phyloP scores from a whole-genome alignment of 768 basidiomycete genomes.

The Leccinum truebloodii region DNA sequence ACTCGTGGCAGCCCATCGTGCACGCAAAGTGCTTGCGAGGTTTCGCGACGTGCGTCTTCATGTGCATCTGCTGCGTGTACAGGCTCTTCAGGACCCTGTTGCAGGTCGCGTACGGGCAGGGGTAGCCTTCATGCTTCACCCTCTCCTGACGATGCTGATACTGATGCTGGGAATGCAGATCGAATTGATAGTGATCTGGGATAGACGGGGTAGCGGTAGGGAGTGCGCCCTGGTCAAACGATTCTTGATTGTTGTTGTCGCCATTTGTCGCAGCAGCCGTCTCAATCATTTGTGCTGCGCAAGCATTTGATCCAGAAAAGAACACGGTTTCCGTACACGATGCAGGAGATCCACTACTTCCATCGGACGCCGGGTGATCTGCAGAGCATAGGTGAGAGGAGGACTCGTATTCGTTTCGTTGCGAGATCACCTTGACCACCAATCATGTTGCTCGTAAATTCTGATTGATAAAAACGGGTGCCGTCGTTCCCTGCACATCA shows the following conservation, averaged over 20 bases:
- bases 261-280: neutral
- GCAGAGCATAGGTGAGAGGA: neutral
- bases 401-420: neutral
- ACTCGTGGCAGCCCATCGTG: slow-evolving; percentile 6
- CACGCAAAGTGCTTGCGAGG: neutral
- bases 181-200: neutral
- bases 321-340: neutral
- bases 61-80: slow-evolving; percentile 3
- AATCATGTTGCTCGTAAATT: neutral
- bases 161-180: too few relatives aligned
- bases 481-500: neutral
- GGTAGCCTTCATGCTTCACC: neutral
- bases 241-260: neutral
- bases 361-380: neutral
- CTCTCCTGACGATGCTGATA: neutral
- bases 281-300: neutral
- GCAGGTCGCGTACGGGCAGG: slow-evolving; percentile 2
- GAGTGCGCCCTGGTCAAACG: neutral
- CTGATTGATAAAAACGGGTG: neutral
- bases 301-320: neutral
- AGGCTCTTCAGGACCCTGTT: neutral
- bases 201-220: neutral
- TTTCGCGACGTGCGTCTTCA: slow-evolving; percentile 1
- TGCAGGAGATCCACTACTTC: neutral
- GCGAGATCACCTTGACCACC: slow-evolving; percentile 1